Evolutionary conservation across 2,329 filamentous ascomycete genomes (phyloP), one percentile per base, ranked within the genome.

Genomic region (Fusarium sp.): DNA sequence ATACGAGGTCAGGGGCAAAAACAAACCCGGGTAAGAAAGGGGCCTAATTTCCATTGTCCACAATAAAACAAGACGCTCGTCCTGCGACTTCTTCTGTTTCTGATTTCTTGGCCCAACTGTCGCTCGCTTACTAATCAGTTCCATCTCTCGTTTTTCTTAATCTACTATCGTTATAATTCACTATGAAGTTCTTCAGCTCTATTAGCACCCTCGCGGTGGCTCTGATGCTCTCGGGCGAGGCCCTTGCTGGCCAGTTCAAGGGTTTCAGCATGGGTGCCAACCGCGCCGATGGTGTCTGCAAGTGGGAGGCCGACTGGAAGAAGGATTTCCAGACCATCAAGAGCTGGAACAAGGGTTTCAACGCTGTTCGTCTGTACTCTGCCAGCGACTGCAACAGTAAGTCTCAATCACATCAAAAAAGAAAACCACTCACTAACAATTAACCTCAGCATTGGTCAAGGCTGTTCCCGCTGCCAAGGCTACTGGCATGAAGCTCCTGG

Each of bases 391-490:
- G 70, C 55, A 64, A 72, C 55, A 72, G 70, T 72, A 33, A 63
- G 67, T 49, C 3, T 8, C 13, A 1, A 10, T 5, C 8, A 10
- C 24, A 4, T 11, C 17, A 3, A 43, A 20, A 20, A 5, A 19
- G 15, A 3, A 50, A 28, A 2, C 6, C 30, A 9, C 20, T 46
- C 2, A 39, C 52, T 65, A 6, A 70, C 32, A 24, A 13, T 17
- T 19, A 7, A n/a, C 20, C n/a, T 40, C 17, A 71, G 70, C 70
- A 2, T 26, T 72, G 13, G 70, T 56, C 20, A 72, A 71, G 51
- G 70, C 70, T 19, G 70, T 72, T 26, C 70, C 70, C 10, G 70
- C 70, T 7, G 70, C 70, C 56, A 71, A 72, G 68, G 70, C 68
- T 6, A 67, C 54, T 9, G 70, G 70, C 55, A 55, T 72, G 22